Base-by-base conservation (phyloP, 225 moss, liverwort and hornwort genomes). In the Sphagnum contortum region DNA sequence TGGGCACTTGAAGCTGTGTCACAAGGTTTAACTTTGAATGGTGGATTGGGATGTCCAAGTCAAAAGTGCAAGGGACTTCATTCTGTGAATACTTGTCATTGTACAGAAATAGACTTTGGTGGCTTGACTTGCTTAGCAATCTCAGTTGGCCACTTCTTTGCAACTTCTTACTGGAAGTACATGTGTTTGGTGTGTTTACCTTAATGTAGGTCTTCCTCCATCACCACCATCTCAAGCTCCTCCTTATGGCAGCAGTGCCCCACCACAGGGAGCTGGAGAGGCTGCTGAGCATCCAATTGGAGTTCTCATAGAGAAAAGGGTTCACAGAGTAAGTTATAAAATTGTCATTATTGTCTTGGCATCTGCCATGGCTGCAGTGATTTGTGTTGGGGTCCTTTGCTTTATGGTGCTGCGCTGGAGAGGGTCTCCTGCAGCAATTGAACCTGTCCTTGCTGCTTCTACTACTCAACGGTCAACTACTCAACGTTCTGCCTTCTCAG, bases 301-400 rank as follows among this genome's bases (percentile, higher is more conserved):
- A n/a, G 12, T 12, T 3, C 10, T 48, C n/a, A 48, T 63, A 12
- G 9, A 48, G 6, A 49, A 48, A 5, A 49, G 4, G 12, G 63
- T 11, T n/a, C 12, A 60, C 13, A 63, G 50, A 14, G 47, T 66
- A 10, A 58, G 61, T 8, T 56, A 12, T 69, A 63, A 55, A 62
- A 68, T 77, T 13, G 69, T 65, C 50, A 68, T 74, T 12, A 81
- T 81, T 51, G 68, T 67, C 1, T 58, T 81, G 65, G 60, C 77
- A 48, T 81, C 77, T 12, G 73, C 61, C 60, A 66, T 76, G 8
- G 77, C 63, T 48, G 63, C 69, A 10, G 73, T 73, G 13, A 62
- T 76, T 10, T 45, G 73, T 61, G 62, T 77, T 45, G 80, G 76
- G 14, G 67, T 70, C 3, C 61, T 77, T 48, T 71, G 73, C 67